A percentile compares a stretch with the other conserved stretches of the same genome.
Conservation (phyloP, 164 flowering plant species). For the Aristolochia fimbriata region DNA sequence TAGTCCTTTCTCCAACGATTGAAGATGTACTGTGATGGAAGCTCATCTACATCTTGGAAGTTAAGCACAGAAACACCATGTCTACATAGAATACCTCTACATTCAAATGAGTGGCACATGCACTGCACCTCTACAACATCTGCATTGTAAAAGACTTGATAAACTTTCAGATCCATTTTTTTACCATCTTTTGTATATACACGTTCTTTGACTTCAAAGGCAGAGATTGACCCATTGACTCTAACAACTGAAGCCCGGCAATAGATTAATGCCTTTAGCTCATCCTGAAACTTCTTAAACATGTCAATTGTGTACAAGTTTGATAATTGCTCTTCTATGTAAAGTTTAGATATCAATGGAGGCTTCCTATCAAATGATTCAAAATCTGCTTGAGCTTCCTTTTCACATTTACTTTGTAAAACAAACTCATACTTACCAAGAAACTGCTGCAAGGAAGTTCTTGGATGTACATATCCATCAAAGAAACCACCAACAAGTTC, state of each 20-base stretch:
- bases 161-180: conserved; percentile 22
- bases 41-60: conserved; percentile 51
- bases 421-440: conserved; percentile 5
- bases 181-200: conserved; percentile 30
- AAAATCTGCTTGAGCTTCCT: conserved; percentile 8
- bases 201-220: conserved; percentile 62
- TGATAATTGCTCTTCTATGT: conserved; percentile 83
- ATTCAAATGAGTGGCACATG: conserved; percentile 82
- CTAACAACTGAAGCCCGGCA: conserved; percentile 57
- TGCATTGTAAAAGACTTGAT: conserved; percentile 47
- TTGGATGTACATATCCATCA: conserved; percentile 3
- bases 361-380: conserved; percentile 2
- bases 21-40: conserved; percentile 58
- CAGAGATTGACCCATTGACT: conserved; percentile 43
- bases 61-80: conserved; percentile 75
- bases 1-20: conserved; percentile 48
- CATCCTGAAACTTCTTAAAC: conserved; percentile 69
- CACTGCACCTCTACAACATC: conserved; percentile 57
- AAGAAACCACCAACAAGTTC: conserved; percentile 3
- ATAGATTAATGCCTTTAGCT: conserved; percentile 62
- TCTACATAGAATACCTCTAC: conserved; percentile 71
- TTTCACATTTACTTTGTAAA: background rate
- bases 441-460: conserved; percentile 2
- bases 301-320: conserved; percentile 51
- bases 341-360: conserved; percentile 19